Conservation (phyloP, 345 rosid genomes). For the Boechera retrofracta region DNA sequence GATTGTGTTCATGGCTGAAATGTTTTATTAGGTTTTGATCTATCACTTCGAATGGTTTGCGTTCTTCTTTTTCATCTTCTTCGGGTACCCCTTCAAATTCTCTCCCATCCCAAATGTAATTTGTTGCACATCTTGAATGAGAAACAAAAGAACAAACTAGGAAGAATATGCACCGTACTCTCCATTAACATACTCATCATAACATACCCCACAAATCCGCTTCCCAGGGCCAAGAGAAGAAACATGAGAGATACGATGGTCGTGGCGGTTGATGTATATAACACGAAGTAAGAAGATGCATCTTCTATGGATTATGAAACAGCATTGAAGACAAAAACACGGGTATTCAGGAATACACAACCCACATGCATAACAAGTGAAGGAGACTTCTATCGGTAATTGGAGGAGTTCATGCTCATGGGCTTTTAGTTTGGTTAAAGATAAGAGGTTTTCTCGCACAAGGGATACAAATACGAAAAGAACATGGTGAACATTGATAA, state of each 20-base stretch:
- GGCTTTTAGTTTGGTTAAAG: not conserved
- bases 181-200: not conserved
- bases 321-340: not conserved
- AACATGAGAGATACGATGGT: conserved; percentile 1
- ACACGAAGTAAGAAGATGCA: conserved; percentile 15
- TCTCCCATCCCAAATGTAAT: not conserved
- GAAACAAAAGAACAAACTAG: not conserved
- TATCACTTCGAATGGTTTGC: not conserved
- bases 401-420: conserved; percentile 25
- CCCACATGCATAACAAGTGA: not conserved
- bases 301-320: not conserved
- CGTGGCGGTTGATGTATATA: conserved; percentile 20
- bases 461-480: not conserved
- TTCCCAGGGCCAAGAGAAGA: not conserved
- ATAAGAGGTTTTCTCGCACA: conserved; percentile 25
- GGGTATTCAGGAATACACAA: not conserved
- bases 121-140: conserved; percentile 18
- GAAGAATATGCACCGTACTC: conserved; percentile 4
- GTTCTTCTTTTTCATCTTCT: conserved; percentile 6
- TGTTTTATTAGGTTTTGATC: not conserved
- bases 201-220: not conserved
- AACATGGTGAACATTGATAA: not conserved
- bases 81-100: conserved; percentile 11
- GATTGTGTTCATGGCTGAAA: conserved; percentile 1
- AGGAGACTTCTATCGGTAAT: not conserved